phyloP scores from a whole-genome alignment of 768 basidiomycete species.

The Suillus fuscotomentosus region DNA sequence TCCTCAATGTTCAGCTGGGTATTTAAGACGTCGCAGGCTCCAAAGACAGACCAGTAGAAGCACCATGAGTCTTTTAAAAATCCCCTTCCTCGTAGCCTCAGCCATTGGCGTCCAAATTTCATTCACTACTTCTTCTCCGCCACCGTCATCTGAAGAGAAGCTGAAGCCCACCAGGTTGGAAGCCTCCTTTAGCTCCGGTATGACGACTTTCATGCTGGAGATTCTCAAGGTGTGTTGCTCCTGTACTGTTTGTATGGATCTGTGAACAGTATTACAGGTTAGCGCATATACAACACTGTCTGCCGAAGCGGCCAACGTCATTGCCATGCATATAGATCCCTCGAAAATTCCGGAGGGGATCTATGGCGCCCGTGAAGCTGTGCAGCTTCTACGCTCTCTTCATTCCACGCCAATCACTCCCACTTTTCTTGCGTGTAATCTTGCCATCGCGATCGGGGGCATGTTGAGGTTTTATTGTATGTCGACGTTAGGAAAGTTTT shows the following conservation, averaged over 20 bases:
- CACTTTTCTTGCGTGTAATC: slow-evolving; percentile 12
- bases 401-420: slow-evolving; percentile 6
- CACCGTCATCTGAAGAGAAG: slow-evolving; percentile 18
- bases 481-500: slow-evolving; percentile 20
- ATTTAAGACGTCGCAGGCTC: neutral
- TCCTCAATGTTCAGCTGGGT: neutral
- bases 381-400: neutral
- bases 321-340: neutral
- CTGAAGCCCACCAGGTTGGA: neutral
- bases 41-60: neutral
- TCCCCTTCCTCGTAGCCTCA: slow-evolving; percentile 21
- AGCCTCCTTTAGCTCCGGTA: neutral
- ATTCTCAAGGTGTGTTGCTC: too few species aligned
- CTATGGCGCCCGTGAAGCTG: neutral
- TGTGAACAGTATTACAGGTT: neutral
- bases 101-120: slow-evolving; percentile 25
- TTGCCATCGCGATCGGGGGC: slow-evolving; percentile 16
- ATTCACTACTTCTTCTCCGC: slow-evolving; percentile 21
- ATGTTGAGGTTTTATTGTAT: slow-evolving; percentile 24
- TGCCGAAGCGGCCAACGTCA: neutral
- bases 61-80: slow-evolving; percentile 19
- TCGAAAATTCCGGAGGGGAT: neutral
- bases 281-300: neutral
- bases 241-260: neutral
- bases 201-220: neutral